Evolutionary conservation across 371 early-diverging fungal species (phyloP).

Genomic region (Parasitella parasitica): DNA sequence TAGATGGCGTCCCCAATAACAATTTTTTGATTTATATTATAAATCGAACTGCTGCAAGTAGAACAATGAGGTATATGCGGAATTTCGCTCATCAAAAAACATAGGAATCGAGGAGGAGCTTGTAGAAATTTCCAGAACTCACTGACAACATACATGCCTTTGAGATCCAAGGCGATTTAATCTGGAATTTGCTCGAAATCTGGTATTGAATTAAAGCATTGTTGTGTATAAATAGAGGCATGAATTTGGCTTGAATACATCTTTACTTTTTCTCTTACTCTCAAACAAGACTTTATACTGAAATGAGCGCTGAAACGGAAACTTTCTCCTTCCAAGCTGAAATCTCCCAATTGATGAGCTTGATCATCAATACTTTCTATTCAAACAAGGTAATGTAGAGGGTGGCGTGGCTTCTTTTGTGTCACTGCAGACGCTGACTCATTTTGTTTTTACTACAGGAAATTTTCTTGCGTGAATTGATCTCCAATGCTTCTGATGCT

Average conservation of each 20-base stretch:
- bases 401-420: too few relatives aligned
- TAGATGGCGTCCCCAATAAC: too few relatives aligned
- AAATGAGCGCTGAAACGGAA: conserved; percentile 49
- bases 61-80: too few relatives aligned
- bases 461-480: conserved; percentile 84
- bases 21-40: too few relatives aligned
- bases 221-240: conserved; percentile 1
- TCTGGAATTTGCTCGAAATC: conserved; percentile 1
- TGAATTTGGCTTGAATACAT: not conserved
- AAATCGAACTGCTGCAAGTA: too few relatives aligned
- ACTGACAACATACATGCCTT: too few relatives aligned
- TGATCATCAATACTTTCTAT: conserved; percentile 71
- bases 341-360: conserved; percentile 91
- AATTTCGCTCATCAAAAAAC: too few relatives aligned
- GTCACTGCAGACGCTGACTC: too few relatives aligned
- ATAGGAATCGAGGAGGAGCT: too few relatives aligned
- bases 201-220: not conserved
- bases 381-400: conserved; percentile 58
- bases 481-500: conserved; percentile 91
- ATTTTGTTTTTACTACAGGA: conserved; percentile 54
- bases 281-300: not conserved
- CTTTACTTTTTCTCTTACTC: conserved; percentile 3
- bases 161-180: not conserved
- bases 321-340: conserved; percentile 93
- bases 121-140: too few relatives aligned